A percentile compares a stretch with the other conserved stretches of the same genome.
Evolutionary conservation across 192 early-diverging fungal genomes (phyloP).

Genomic region (Coemansia sp.): DNA sequence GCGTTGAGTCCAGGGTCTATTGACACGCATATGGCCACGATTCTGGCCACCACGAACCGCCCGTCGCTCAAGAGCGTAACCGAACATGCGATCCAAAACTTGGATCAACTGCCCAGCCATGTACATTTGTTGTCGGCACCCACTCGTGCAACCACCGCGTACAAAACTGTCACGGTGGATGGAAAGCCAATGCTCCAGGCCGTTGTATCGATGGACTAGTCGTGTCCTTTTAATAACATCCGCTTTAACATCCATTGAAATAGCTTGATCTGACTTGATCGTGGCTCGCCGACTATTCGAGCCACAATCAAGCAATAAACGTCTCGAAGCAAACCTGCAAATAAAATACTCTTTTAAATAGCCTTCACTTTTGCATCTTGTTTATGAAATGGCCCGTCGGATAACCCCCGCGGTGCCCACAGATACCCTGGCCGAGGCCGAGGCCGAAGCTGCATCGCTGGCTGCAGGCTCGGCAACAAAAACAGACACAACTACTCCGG

Average conservation of each 20-base stretch:
- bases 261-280: too few species aligned
- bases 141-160: conserved; percentile 14
- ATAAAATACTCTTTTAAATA: too few species aligned
- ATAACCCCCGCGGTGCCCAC: conserved; percentile 4
- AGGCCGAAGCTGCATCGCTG: conserved; percentile 14
- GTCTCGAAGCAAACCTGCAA: too few species aligned
- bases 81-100: conserved; percentile 10
- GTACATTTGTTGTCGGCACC: neutral
- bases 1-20: neutral
- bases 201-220: conserved; percentile 38
- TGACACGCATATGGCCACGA: neutral
- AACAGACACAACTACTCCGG: conserved; percentile 1
- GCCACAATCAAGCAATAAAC: too few species aligned
- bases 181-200: conserved; percentile 44
- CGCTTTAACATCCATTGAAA: too few species aligned
- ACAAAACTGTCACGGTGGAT: conserved; percentile 31
- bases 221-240: too few species aligned
- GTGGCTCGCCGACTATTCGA: too few species aligned
- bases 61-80: conserved; percentile 36
- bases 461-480: neutral
- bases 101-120: conserved; percentile 4
- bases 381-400: conserved; percentile 18
- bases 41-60: conserved; percentile 19
- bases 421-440: conserved; percentile 8
- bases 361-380: too few species aligned